Base-by-base conservation (phyloP, 2,329 filamentous ascomycete genomes). In the Alternaria viburni region DNA sequence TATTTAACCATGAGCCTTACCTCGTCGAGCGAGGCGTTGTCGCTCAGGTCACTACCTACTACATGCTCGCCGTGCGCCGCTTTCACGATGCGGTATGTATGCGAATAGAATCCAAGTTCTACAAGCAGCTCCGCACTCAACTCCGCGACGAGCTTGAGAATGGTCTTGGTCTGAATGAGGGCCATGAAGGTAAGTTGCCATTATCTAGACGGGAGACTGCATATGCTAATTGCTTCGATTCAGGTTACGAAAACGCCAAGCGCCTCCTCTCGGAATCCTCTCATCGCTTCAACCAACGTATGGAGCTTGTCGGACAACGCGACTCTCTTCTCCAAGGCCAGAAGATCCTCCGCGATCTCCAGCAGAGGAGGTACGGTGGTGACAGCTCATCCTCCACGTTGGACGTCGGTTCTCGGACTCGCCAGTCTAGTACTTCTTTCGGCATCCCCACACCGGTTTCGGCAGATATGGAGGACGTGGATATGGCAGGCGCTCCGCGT, bases 1-100 rank as follows among this genome's bases (percentile, higher is more conserved):
- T 76, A 25, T 80, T 92, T 11, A 85, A 84, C 0, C 75, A 81
- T 0, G 91, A 93, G 69, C 81, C 83, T 0, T 93, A 88, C 68
- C 74, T 82, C 1, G 77, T 80, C 0, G 90, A 93, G 72, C 77
- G 93, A 1, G 82, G 85, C 9, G 86, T 91, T 0, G 86, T 91
- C 0, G 84, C 88, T 0, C 88, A 88, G 5, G 84, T 92, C 47
- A 83, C 89, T 0, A 90, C 86, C 0, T 93, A 93, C 75, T 93
- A 93, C 72, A 83, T 87, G 50, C 86, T 90, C 5, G 90, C 91
- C 0, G 86, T 88, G 0, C 80, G 84, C 32, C 86, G 90, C 2
- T 91, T 93, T 69, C 83, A 88, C 1, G 90, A 93, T 26, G 74
- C 74, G 0, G 71, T 86, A 6, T 79, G 73, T 25, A 78, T 80